A percentile compares a stretch with the other conserved stretches of the same genome.
These are phyloP conservation scores for Neonectria ditissima DNA, from an alignment of 2,329 filamentous ascomycete genomes.

Conservation along the genomic window DNA sequence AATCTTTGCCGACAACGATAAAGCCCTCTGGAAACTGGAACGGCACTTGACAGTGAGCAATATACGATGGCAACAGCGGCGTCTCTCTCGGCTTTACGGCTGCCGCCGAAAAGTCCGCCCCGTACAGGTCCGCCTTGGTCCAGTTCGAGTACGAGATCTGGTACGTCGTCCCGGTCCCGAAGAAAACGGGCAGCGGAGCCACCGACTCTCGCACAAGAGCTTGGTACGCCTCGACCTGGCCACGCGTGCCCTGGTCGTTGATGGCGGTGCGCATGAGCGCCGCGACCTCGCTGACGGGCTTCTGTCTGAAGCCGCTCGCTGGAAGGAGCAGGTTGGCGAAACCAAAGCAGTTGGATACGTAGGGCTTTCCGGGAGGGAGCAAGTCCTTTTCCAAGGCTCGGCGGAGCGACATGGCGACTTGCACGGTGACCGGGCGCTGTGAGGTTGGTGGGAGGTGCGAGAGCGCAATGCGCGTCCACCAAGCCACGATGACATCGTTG, in stretches of 20 bases:
- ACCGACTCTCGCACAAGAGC: conserved; percentile 22
- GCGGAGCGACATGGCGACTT: conserved; percentile 18
- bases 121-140: conserved; percentile 12
- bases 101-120: conserved; percentile 9
- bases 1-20: conserved; percentile 27
- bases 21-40: conserved; percentile 28
- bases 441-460: conserved; percentile 5
- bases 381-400: conserved; percentile 11
- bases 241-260: conserved; percentile 19
- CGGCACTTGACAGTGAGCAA: conserved; percentile 20
- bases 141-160: conserved; percentile 19
- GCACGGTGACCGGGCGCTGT: conserved; percentile 3
- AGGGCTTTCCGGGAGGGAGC: conserved; percentile 5
- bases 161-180: conserved; percentile 6
- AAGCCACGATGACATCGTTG: conserved; percentile 25
- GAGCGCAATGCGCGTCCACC: conserved; percentile 27
- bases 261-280: not conserved
- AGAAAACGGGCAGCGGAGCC: conserved; percentile 13
- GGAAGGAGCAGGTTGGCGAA: conserved; percentile 13
- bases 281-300: not conserved
- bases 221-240: conserved; percentile 27
- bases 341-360: conserved; percentile 17
- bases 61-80: conserved; percentile 11
- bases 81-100: conserved; percentile 1
- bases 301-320: conserved; percentile 8